Evolutionary conservation across 768 basidiomycete genomes (phyloP).

Genomic region (Tricholoma sp.): DNA sequence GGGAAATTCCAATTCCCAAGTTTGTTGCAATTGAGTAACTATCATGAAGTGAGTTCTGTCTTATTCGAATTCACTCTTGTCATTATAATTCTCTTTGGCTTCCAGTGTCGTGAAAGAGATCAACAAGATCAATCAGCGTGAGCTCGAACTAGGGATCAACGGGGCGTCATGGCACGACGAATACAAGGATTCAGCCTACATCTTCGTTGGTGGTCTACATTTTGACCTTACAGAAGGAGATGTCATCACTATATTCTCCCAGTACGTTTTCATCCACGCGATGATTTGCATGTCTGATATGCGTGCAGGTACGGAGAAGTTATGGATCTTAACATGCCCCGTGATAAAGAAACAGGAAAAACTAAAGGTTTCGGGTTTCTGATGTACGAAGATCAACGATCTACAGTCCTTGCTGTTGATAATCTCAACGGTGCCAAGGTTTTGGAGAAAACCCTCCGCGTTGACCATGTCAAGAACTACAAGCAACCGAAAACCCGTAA

Average conservation of each 20-base stretch:
- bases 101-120: slow-evolving; percentile 89
- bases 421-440: slow-evolving; percentile 96
- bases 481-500: slow-evolving; percentile 77
- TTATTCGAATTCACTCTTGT: slow-evolving; percentile 1
- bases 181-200: slow-evolving; percentile 95
- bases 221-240: slow-evolving; percentile 95
- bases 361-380: slow-evolving; percentile 90
- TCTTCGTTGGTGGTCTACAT: slow-evolving; percentile 87
- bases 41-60: slow-evolving; percentile 64
- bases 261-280: slow-evolving; percentile 40
- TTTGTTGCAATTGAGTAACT: slow-evolving; percentile 22
- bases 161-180: slow-evolving; percentile 93
- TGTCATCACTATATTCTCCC: slow-evolving; percentile 95
- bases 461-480: slow-evolving; percentile 91
- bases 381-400: slow-evolving; percentile 99
- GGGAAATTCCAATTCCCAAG: slow-evolving; percentile 26
- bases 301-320: slow-evolving; percentile 88
- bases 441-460: slow-evolving; percentile 79
- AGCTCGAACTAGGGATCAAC: slow-evolving; percentile 71
- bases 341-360: slow-evolving; percentile 91
- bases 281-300: slow-evolving; percentile 1
- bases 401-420: slow-evolving; percentile 94
- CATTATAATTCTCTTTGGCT: slow-evolving; percentile 7
- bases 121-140: slow-evolving; percentile 85
- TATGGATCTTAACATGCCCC: slow-evolving; percentile 90